phyloP scores from a whole-genome alignment of 768 basidiomycete genomes.

The Mycena rosella region DNA sequence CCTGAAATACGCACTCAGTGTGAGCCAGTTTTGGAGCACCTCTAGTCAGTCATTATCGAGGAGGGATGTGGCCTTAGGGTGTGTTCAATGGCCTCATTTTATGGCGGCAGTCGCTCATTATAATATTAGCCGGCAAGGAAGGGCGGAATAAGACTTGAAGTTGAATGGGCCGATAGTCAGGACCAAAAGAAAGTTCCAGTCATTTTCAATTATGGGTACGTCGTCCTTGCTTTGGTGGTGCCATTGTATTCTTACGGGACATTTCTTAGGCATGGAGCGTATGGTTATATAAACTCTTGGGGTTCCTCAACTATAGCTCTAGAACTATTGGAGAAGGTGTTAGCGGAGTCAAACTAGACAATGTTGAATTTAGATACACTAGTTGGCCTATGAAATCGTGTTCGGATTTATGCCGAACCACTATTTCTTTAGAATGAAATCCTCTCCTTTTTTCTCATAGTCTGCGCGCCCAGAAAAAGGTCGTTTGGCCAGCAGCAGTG shows the following conservation, averaged over 20 bases:
- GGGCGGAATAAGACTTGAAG: conserved; percentile 62
- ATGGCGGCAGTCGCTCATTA: too few relatives aligned
- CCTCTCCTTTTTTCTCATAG: conserved; percentile 49
- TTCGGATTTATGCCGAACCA: conserved; percentile 53
- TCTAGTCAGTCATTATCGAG: conserved; percentile 61
- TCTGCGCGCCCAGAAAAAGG: conserved; percentile 62
- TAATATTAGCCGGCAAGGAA: conserved; percentile 74
- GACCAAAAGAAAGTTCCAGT: conserved; percentile 51
- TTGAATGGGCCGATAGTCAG: conserved; percentile 8
- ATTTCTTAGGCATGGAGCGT: conserved; percentile 65
- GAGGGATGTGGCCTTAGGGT: conserved; percentile 74
- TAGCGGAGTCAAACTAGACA: conserved; percentile 39
- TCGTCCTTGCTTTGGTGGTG: background rate
- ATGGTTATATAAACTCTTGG: conserved; percentile 76
- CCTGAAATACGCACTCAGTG: conserved; percentile 62
- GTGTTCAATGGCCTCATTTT: too few relatives aligned
- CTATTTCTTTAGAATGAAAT: conserved; percentile 54
- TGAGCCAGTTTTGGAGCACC: conserved; percentile 63
- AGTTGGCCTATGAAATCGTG: background rate
- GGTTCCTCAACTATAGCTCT: conserved; percentile 68
- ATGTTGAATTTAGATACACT: conserved; percentile 10
- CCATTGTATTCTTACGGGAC: conserved; percentile 36
- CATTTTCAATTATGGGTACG: conserved; percentile 43
- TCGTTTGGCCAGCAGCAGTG: conserved; percentile 61
- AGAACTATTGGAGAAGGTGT: conserved; percentile 58